Conservation (phyloP, 805 yeast species). For the Debaryomyces prosopidis region DNA sequence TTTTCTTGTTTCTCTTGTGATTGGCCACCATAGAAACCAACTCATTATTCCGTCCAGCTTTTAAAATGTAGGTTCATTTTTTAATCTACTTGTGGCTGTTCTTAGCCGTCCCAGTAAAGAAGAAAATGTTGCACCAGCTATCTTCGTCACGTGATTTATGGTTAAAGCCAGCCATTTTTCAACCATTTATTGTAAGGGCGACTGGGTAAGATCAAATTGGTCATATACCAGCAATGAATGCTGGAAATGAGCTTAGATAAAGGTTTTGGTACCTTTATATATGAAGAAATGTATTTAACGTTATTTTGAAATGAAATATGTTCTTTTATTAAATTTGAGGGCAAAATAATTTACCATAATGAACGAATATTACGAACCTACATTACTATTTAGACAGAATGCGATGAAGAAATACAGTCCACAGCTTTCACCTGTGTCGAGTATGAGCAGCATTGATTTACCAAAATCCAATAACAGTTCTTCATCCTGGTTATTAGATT, state of each 20-base stretch:
- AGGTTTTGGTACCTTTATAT: not conserved
- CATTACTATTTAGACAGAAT: conserved; percentile 41
- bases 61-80: no score
- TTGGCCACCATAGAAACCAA: no score
- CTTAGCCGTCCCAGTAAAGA: no score
- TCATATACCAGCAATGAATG: not conserved
- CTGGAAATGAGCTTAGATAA: not conserved
- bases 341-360: conserved; percentile 10
- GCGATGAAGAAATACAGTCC: conserved; percentile 33
- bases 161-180: conserved; percentile 2
- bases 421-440: conserved; percentile 21
- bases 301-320: not conserved
- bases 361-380: conserved; percentile 41
- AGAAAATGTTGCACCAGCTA: no score
- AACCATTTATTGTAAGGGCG: not conserved
- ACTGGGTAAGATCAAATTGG: not conserved
- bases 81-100: no score
- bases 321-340: not conserved
- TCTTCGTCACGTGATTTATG: not conserved
- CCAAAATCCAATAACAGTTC: conserved; percentile 4
- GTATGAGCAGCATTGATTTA: not conserved
- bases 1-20: no score
- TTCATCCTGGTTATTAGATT: conserved; percentile 31
- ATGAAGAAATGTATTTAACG: not conserved
- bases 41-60: no score